Base-by-base conservation (phyloP, 345 rosid species). In the Salix brachista region DNA sequence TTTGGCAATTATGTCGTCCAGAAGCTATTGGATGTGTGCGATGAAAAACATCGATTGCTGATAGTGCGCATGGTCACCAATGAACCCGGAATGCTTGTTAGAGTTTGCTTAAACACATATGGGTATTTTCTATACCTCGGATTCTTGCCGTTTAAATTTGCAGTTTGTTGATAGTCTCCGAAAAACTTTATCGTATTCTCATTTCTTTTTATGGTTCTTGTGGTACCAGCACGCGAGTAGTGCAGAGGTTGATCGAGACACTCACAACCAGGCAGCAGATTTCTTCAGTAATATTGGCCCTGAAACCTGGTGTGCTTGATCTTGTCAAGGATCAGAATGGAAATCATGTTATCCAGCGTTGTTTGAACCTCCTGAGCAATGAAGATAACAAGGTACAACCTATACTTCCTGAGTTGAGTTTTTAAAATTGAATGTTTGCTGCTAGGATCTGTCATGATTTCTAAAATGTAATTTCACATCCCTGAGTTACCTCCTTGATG, bases 291-390 rank as follows among this genome's bases (percentile, higher is more conserved):
- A 71, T 82, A 50, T 67, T 84, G 66, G 89, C 90, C 30, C 75
- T 90, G 74, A 83, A 80, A 56, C 87, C 89, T 75, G 94, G 94
- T 28, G 82, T 89, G 80, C 79, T 85, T 28, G 81, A 80, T 77
- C 90, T 90, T 44, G 80, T 84, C 65, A 88, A 77, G 78, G 93
- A 92, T 80, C 81, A 89, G 74, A 92, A 92, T 82, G 97, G 97
- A 39, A 92, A 89, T 81, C 93, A 92, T 84, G 95, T 92, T 56
- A 74, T 92, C 2, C 95, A 90, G 67, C 86, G 92, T 71, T 92
- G 97, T 83, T 84, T 90, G 88, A 83, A 86, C 21, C 82, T 87
- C 60, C 85, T 92, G 72, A 72, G 81, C 78, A 79, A 78, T 75
- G 85, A 86, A 79, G 90, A 90, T 72, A 87, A 86, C 67, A 82